Conservation (phyloP, 768 basidiomycete genomes). For the Lyophyllum atratum region DNA sequence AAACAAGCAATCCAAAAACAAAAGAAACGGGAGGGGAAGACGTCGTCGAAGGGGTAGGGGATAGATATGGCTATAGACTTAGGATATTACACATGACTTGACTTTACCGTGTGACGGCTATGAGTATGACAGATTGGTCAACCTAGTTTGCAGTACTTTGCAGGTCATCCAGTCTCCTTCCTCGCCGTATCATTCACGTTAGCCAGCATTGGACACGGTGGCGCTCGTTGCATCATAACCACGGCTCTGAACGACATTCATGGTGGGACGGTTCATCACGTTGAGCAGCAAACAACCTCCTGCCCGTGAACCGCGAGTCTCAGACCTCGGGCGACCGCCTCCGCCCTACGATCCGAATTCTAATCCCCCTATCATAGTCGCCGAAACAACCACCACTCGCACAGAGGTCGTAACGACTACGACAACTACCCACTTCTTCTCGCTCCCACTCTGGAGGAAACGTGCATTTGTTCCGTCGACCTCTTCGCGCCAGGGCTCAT, state of each 20-base stretch:
- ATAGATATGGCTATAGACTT: neutral
- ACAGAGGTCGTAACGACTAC: constrained; percentile 49
- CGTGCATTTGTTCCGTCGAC: constrained; percentile 37
- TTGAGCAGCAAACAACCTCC: constrained; percentile 10
- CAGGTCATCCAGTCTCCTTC: no score
- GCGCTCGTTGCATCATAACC: neutral
- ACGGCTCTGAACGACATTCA: constrained; percentile 12
- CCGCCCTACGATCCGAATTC: constrained; percentile 34
- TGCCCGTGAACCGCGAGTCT: constrained; percentile 4
- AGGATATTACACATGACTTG: no score
- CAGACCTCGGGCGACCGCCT: constrained; percentile 21
- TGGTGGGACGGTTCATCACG: constrained; percentile 26
- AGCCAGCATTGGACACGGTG: neutral
- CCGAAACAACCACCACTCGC: constrained; percentile 50
- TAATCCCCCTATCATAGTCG: constrained; percentile 35
- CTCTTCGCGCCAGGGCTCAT: constrained; percentile 29
- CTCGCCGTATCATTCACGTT: neutral
- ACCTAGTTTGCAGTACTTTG: no score
- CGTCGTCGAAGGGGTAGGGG: constrained; percentile 2
- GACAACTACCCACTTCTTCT: constrained; percentile 64
- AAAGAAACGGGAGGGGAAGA: constrained; percentile 35
- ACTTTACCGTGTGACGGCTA: neutral
- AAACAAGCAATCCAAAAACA: constrained; percentile 56
- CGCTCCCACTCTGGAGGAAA: constrained; percentile 65
- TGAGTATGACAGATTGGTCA: neutral